Conservation (phyloP, 2,329 filamentous ascomycete species). For the Arthroderma uncinatum region DNA sequence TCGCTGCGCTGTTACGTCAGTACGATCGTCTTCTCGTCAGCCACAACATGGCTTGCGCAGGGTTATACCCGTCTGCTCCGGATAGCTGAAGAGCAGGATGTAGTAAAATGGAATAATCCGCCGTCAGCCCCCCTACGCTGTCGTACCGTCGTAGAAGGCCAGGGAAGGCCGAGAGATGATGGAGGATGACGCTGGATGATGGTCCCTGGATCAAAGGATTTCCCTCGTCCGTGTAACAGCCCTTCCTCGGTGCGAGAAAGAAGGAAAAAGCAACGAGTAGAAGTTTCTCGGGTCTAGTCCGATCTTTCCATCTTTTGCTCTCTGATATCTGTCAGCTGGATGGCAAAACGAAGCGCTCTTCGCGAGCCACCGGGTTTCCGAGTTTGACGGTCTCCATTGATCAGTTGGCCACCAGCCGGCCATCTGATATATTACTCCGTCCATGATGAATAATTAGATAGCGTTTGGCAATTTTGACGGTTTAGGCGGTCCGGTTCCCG, state of each 20-base stretch:
- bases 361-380: neutral
- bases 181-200: neutral
- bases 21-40: neutral
- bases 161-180: neutral
- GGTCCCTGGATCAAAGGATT: conserved; percentile 4
- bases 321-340: conserved; percentile 2
- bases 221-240: neutral
- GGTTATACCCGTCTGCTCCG: neutral
- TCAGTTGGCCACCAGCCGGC: neutral
- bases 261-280: neutral
- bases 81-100: neutral
- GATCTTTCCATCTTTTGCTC: neutral
- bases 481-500: neutral
- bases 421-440: neutral
- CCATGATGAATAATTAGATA: neutral
- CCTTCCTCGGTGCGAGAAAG: neutral
- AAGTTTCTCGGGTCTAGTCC: conserved; percentile 3
- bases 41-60: neutral
- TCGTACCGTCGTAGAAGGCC: neutral
- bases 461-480: neutral
- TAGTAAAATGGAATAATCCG: neutral
- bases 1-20: conserved; percentile 1
- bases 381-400: neutral
- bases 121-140: neutral
- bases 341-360: neutral